Conservation (phyloP, 306 rosid genomes). For the Biancaea sappan region DNA sequence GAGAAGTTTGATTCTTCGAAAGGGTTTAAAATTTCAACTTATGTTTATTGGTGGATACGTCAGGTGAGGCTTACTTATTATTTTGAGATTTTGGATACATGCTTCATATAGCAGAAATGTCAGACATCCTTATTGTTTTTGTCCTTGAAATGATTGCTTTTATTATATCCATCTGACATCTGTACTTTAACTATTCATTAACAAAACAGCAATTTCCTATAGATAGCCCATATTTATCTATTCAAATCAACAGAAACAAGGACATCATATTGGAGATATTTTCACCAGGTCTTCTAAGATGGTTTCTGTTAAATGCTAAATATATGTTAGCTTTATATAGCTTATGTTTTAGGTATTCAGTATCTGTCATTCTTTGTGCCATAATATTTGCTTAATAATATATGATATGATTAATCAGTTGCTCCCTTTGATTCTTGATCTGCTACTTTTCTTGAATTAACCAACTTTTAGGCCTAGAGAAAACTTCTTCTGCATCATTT, state of each 20-base stretch:
- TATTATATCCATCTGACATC: neutral
- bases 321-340: neutral
- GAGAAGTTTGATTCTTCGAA: slow-evolving; percentile 95
- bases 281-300: slow-evolving; percentile 21
- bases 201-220: neutral
- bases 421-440: neutral
- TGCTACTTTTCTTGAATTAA: neutral
- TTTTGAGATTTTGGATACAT: slow-evolving; percentile 15
- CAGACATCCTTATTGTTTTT: slow-evolving; percentile 8
- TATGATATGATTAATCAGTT: slow-evolving; percentile 18
- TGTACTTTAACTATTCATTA: neutral
- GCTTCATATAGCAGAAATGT: neutral
- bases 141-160: neutral
- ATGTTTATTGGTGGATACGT: slow-evolving; percentile 99
- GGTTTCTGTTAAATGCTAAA: slow-evolving; percentile 13
- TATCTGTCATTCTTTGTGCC: neutral
- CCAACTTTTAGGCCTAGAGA: slow-evolving; percentile 22
- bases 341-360: neutral
- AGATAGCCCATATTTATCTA: slow-evolving; percentile 2
- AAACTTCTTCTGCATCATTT: slow-evolving; percentile 5
- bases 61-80: slow-evolving; percentile 60
- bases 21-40: slow-evolving; percentile 93
- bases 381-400: slow-evolving; percentile 17
- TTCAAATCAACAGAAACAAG: slow-evolving; percentile 14
- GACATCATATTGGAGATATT: slow-evolving; percentile 8